phyloP scores from a whole-genome alignment of 164 flowering plant genomes.

The Saururus chinensis region DNA sequence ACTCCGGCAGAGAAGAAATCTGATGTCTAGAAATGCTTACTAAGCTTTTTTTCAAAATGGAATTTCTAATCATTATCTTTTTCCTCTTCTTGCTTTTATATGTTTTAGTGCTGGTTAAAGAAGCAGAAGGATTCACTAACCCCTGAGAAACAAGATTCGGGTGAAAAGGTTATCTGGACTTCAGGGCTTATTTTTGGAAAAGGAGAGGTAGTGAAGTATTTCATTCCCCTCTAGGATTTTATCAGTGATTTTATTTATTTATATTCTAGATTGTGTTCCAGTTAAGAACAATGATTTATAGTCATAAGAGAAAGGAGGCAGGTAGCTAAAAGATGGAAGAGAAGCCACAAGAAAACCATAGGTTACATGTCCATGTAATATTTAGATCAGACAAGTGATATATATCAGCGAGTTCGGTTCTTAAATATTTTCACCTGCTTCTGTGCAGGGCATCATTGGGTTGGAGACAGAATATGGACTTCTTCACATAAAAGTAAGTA shows the following conservation, averaged over 20 bases:
- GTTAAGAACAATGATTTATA: too few relatives aligned
- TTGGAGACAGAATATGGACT: slow-evolving; percentile 79
- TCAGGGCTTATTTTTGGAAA: slow-evolving; percentile 82
- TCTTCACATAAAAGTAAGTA: slow-evolving; percentile 69
- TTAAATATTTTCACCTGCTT: slow-evolving; percentile 1
- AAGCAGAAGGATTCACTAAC: slow-evolving; percentile 69
- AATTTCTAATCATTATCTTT: neutral
- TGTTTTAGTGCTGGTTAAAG: slow-evolving; percentile 90
- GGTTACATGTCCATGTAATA: too few relatives aligned
- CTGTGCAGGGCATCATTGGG: slow-evolving; percentile 68
- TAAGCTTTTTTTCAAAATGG: neutral
- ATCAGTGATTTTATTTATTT: too few relatives aligned
- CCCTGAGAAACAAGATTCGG: slow-evolving; percentile 58
- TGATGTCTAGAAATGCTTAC: too few relatives aligned
- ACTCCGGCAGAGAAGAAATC: too few relatives aligned
- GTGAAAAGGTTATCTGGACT: slow-evolving; percentile 61
- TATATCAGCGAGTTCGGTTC: neutral
- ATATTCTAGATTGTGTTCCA: neutral
- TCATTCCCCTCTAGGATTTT: neutral
- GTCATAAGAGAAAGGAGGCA: too few relatives aligned
- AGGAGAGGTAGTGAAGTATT: slow-evolving; percentile 52
- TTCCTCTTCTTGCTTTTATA: neutral
- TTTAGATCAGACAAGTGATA: too few relatives aligned
- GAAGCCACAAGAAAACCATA: too few relatives aligned
- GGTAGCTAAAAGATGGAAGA: too few relatives aligned